Evolutionary conservation across 2,329 filamentous ascomycete genomes (phyloP), one percentile per base, ranked within the genome.

Genomic region (Cladosporium austrohemisphaericum): DNA sequence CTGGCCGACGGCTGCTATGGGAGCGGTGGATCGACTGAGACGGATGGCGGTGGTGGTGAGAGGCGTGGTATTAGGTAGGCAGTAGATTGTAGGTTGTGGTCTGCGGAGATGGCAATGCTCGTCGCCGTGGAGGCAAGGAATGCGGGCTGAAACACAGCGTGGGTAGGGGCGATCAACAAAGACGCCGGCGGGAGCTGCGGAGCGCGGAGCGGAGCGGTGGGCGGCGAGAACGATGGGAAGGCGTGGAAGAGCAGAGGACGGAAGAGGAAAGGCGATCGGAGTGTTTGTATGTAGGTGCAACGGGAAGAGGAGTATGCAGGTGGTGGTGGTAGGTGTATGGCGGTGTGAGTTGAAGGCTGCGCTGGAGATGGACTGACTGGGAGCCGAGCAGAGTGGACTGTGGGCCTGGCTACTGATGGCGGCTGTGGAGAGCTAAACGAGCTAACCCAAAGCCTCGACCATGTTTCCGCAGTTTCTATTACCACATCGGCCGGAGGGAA

Each of bases 161-260:
- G 8, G 46, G 46, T 41, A 49, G 46, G 46, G 31, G 46, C 46
- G 46, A 41, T 49, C 46, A 45, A 50, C 37, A 44, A 36, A 50
- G 47, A 33, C 23, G 46, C 26, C 44, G 18, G 14, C 28, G 44
- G 32, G 26, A 20, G 28, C 11, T 4, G 9, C n/a, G 25, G 38
- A 16, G 37, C 25, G 13, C 16, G n/a, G 46, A 52, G 33, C n/a
- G 49, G 38, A 31, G 32, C 10, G 10, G 31, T 11, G 16, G 38
- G 8, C 10, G 16, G 5, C 23, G 43, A 37, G 31, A 23, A 37
- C 25, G 19, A 32, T 28, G 13, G 23, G 41, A 22, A 9, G 35
- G 32, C 4, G 41, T 13, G 20, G 11, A 19, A 14, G 19, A 38
- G 37, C 28, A 35, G 35, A 13, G 33, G 28, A 37, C 31, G 43